Conservation (phyloP, 176 grass and related monocot species). For the Aegilops sharonensis region DNA sequence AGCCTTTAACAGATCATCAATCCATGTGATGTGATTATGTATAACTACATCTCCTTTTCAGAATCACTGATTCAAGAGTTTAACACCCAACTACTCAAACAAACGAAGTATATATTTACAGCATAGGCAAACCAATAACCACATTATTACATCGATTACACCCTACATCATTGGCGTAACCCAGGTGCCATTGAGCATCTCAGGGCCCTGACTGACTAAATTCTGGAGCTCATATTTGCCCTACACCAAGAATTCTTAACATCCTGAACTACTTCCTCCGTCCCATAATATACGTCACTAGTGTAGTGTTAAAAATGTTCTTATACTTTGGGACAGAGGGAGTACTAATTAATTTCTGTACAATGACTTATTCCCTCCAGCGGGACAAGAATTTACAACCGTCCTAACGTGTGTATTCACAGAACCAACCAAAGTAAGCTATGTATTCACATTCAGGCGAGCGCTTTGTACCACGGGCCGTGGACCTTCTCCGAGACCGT, state of each 20-base stretch:
- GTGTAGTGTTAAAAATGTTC: no score
- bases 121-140: background rate
- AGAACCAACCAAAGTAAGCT: constrained; percentile 12
- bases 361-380: constrained; percentile 30
- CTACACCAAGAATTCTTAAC: constrained; percentile 25
- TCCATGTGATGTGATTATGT: background rate
- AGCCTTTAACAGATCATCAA: background rate
- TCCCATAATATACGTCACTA: no score
- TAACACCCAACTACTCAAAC: background rate
- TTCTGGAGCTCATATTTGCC: constrained; percentile 35
- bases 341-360: constrained; percentile 31
- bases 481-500: constrained; percentile 59
- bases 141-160: constrained; percentile 21
- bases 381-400: constrained; percentile 30
- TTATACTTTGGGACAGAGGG: no score
- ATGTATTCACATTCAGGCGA: constrained; percentile 41
- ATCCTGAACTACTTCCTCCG: background rate
- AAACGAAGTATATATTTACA: background rate
- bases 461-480: constrained; percentile 69
- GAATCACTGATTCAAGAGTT: background rate
- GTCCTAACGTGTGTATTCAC: constrained; percentile 28
- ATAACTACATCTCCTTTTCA: background rate
- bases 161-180: background rate
- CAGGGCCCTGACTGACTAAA: constrained; percentile 23
- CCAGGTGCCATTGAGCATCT: constrained; percentile 24